phyloP scores from a whole-genome alignment of 2,329 filamentous ascomycete species.

The Stromatinia cepivora region DNA sequence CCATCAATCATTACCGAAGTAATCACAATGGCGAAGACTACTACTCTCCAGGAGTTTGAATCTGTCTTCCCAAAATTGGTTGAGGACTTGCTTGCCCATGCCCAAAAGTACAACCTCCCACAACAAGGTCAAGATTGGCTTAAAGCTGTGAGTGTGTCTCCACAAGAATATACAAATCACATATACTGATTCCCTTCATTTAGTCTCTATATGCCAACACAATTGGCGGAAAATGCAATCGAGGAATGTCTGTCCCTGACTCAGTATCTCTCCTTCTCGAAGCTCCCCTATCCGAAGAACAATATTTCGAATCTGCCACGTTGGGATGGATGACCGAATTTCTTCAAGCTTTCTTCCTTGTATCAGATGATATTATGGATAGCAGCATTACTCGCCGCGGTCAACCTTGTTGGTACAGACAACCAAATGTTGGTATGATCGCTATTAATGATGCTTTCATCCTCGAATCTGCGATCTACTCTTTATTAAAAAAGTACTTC shows the following conservation, averaged over 20 bases:
- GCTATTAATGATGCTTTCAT: constrained; percentile 99
- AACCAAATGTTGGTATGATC: constrained; percentile 85
- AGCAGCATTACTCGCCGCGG: constrained; percentile 90
- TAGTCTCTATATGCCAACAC: constrained; percentile 84
- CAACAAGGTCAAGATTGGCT: constrained; percentile 82
- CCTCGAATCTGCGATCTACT: constrained; percentile 88
- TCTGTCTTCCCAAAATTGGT: constrained; percentile 83
- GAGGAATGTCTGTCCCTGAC: constrained; percentile 96
- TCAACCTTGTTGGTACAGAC: constrained; percentile 94
- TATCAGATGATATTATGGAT: constrained; percentile 99
- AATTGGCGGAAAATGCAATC: constrained; percentile 95
- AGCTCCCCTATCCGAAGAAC: constrained; percentile 69
- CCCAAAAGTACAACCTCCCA: constrained; percentile 79
- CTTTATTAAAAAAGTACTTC: constrained; percentile 92
- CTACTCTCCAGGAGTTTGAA: constrained; percentile 85
- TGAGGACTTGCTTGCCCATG: constrained; percentile 76
- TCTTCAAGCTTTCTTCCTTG: constrained; percentile 97
- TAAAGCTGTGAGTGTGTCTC: constrained; percentile 47
- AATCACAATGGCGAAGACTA: constrained; percentile 63
- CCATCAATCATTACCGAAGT: not conserved
- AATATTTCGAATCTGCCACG: constrained; percentile 85
- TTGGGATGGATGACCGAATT: constrained; percentile 98
- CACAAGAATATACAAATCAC: constrained; percentile 5
- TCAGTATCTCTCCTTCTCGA: constrained; percentile 78
- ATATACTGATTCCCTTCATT: constrained; percentile 20